Evolutionary conservation across 169 alveolate genomes (phyloP).

Genomic region (Fabrea salina): DNA sequence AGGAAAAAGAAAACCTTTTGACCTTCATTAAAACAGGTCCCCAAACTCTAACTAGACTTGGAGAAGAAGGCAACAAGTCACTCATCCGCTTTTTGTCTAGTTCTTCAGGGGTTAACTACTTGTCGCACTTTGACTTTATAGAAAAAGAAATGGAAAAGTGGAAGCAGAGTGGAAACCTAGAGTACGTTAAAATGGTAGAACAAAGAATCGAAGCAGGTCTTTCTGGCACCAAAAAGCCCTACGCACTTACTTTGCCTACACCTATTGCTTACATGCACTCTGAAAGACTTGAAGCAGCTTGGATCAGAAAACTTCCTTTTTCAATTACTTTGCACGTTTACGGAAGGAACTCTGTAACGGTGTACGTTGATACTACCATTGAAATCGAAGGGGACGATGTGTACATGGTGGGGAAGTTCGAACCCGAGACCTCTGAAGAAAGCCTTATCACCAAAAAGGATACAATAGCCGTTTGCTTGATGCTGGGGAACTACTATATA

Average conservation of each 20-base stretch:
- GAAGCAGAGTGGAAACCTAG: background rate
- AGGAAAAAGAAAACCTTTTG: conserved; percentile 4
- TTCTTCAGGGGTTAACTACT: conserved; percentile 16
- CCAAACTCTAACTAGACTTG: conserved; percentile 4
- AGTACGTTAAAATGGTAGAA: conserved; percentile 7
- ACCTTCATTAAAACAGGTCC: conserved; percentile 28
- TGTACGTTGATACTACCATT: background rate
- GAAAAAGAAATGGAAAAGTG: conserved; percentile 12
- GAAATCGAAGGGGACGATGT: conserved; percentile 17
- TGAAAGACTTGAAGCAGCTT: background rate
- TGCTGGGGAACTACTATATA: background rate
- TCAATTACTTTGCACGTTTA: background rate
- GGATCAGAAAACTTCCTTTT: conserved; percentile 26
- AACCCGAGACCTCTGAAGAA: background rate
- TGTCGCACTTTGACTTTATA: conserved; percentile 9
- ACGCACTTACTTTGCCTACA: background rate
- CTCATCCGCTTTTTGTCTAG: conserved; percentile 24
- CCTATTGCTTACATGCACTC: conserved; percentile 26
- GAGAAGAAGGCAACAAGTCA: conserved; percentile 10
- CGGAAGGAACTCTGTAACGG: background rate
- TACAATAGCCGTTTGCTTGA: background rate
- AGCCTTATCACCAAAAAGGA: background rate
- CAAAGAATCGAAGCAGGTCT: conserved; percentile 11
- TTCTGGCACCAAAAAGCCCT: background rate
- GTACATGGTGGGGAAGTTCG: background rate